Evolutionary conservation across 129 eudicot species (phyloP).

Genomic region (Pseudognaphalium luteoalbum): DNA sequence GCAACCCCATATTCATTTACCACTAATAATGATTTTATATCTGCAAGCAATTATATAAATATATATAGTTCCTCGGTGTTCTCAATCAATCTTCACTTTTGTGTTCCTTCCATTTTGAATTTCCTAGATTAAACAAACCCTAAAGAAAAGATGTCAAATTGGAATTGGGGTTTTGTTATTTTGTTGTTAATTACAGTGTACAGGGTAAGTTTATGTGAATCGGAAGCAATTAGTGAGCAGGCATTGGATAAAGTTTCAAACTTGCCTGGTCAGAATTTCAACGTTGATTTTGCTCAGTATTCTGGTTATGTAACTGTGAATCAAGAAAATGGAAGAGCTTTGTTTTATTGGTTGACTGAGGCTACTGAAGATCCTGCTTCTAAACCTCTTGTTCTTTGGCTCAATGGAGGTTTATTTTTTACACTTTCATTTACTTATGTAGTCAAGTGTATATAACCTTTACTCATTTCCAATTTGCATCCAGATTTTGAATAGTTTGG

Average conservation of each 20-base stretch:
- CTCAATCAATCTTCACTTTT: slow-evolving; percentile 22
- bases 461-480: not conserved
- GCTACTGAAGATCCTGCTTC: slow-evolving; percentile 74
- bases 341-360: slow-evolving; percentile 90
- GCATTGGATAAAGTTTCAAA: slow-evolving; percentile 44
- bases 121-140: slow-evolving; percentile 37
- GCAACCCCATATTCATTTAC: slow-evolving; percentile 12
- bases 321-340: slow-evolving; percentile 64
- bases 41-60: no score
- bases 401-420: slow-evolving; percentile 72
- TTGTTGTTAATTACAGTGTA: slow-evolving; percentile 29
- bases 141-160: slow-evolving; percentile 34
- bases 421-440: not conserved
- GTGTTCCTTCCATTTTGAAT: not conserved
- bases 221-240: slow-evolving; percentile 50
- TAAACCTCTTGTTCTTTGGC: slow-evolving; percentile 91
- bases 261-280: slow-evolving; percentile 80
- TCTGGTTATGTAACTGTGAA: slow-evolving; percentile 82
- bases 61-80: not conserved
- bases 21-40: not conserved
- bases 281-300: slow-evolving; percentile 69
- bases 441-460: not conserved
- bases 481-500: no score
- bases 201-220: slow-evolving; percentile 26
- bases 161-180: slow-evolving; percentile 40